Evolutionary conservation across 495 filamentous ascomycete species (phyloP).

Genomic region (Neurospora sp.): DNA sequence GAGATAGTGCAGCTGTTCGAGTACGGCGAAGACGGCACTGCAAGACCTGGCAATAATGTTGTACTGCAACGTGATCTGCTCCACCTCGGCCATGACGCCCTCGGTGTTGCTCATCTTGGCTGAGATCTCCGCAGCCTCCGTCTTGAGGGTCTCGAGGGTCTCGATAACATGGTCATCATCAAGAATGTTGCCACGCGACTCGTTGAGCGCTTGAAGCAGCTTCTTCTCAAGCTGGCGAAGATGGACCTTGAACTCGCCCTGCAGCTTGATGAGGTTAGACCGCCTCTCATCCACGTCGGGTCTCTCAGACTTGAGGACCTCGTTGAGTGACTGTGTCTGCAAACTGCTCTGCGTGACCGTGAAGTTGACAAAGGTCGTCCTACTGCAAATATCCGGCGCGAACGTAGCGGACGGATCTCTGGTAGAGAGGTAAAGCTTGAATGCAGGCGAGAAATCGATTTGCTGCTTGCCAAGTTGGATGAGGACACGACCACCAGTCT

Average conservation of each 20-base stretch:
- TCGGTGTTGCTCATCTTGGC: slow-evolving; percentile 93
- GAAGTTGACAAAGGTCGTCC: slow-evolving; percentile 98
- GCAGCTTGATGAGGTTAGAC: slow-evolving; percentile 93
- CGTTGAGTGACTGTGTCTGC: slow-evolving; percentile 93
- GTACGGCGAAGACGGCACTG: slow-evolving; percentile 90
- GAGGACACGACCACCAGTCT: slow-evolving; percentile 95
- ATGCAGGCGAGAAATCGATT: slow-evolving; percentile 97
- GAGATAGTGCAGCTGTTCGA: slow-evolving; percentile 95
- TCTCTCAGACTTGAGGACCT: slow-evolving; percentile 92
- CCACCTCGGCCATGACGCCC: slow-evolving; percentile 96
- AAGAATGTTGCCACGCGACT: slow-evolving; percentile 94
- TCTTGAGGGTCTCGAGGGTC: slow-evolving; percentile 95
- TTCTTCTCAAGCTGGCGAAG: slow-evolving; percentile 93
- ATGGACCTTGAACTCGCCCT: slow-evolving; percentile 97
- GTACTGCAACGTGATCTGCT: slow-evolving; percentile 88
- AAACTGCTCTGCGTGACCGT: slow-evolving; percentile 98
- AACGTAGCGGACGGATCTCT: slow-evolving; percentile 93
- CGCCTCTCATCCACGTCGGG: slow-evolving; percentile 96
- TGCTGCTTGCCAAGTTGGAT: slow-evolving; percentile 98
- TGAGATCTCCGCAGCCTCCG: slow-evolving; percentile 91
- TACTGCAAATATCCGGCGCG: slow-evolving; percentile 95
- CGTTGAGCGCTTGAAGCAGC: slow-evolving; percentile 87
- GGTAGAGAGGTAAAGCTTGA: slow-evolving; percentile 91
- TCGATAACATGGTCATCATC: slow-evolving; percentile 98
- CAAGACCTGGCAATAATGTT: slow-evolving; percentile 85